Conservation (phyloP, 2,329 filamentous ascomycete genomes). For the Penicillium sp. region DNA sequence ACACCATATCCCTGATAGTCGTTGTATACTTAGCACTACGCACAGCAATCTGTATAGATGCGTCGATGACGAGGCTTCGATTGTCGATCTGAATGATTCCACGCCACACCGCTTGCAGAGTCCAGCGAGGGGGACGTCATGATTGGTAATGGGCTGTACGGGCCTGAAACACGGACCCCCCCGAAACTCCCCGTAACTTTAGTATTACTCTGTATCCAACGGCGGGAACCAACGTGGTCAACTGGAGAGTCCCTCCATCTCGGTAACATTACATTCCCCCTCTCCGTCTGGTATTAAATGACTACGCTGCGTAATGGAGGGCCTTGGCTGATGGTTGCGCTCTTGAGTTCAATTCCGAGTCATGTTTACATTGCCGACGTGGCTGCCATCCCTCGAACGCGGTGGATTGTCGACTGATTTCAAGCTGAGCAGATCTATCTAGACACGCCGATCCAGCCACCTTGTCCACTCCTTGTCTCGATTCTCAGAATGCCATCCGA, state of each 20-base stretch:
- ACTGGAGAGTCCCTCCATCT: not conserved
- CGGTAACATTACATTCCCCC: not conserved
- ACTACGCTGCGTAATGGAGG: slow-evolving; percentile 13
- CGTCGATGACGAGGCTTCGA: slow-evolving; percentile 9
- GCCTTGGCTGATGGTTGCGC: slow-evolving; percentile 7
- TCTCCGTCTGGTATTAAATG: slow-evolving; percentile 6
- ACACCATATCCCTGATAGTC: not conserved
- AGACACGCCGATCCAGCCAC: not conserved
- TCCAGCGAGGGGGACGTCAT: slow-evolving; percentile 19
- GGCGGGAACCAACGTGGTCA: not conserved
- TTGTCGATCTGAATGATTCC: slow-evolving; percentile 20
- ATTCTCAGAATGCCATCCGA: slow-evolving; percentile 1
- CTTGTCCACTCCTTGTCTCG: not conserved
- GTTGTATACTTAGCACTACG: not conserved
- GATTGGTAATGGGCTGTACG: slow-evolving; percentile 16
- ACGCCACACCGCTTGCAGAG: slow-evolving; percentile 28
- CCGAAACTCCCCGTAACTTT: slow-evolving; percentile 11
- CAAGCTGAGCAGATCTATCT: not conserved
- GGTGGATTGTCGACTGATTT: not conserved
- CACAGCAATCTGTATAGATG: not conserved
- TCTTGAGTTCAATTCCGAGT: not conserved
- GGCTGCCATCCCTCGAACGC: not conserved
- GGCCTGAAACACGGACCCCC: slow-evolving; percentile 15
- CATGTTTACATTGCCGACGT: not conserved
- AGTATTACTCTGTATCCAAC: not conserved